These are phyloP conservation scores for Babesia divergens DNA, from an alignment of 169 alveolate species.

Conservation along the genomic window DNA sequence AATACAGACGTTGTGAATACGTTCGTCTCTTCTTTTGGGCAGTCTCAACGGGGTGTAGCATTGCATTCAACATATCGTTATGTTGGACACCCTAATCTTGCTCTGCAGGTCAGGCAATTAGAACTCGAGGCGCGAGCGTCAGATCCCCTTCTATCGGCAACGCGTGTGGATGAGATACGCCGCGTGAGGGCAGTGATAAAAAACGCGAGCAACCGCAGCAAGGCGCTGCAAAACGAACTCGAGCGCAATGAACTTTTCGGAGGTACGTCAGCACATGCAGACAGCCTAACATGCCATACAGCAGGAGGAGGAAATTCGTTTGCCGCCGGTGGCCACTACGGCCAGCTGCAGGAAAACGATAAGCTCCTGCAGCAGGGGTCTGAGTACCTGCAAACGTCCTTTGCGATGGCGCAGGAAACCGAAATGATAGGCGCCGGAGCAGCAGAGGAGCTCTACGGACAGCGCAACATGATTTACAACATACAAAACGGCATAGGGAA, in stretches of 20 bases:
- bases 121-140: constrained; percentile 63
- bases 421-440: constrained; percentile 58
- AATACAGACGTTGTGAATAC: no score
- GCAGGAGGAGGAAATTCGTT: constrained; percentile 3
- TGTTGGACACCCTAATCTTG: neutral
- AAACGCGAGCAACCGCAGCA: constrained; percentile 54
- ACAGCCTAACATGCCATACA: neutral
- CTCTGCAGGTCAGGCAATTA: constrained; percentile 45
- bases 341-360: constrained; percentile 36
- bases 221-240: constrained; percentile 41
- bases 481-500: constrained; percentile 8
- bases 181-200: constrained; percentile 21
- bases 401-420: constrained; percentile 59
- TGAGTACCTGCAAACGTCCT: constrained; percentile 51
- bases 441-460: constrained; percentile 35
- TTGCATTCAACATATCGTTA: no score
- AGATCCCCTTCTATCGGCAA: neutral
- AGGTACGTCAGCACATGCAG: constrained; percentile 1
- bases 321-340: constrained; percentile 16
- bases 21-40: no score
- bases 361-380: constrained; percentile 46
- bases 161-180: constrained; percentile 42
- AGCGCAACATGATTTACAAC: constrained; percentile 42
- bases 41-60: no score
- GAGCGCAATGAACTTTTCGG: constrained; percentile 57